Evolutionary conservation across 176 grass and related monocot species (phyloP), one percentile per base, ranked within the genome.

Genomic region (Tillandsia fasciculata): DNA sequence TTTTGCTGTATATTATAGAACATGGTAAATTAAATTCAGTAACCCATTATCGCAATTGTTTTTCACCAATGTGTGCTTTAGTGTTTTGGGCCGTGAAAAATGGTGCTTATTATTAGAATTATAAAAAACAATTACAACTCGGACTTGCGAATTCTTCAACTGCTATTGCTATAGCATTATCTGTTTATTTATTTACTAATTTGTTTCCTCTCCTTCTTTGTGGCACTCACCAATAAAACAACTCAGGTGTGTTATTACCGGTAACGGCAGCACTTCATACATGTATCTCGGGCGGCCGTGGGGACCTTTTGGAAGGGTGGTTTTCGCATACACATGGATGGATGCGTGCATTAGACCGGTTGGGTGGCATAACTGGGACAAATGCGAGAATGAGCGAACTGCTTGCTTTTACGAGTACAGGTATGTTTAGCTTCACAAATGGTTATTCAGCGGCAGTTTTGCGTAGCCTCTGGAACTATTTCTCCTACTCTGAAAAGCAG

Each of bases 361-460:
- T 50, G 95, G 95, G 24, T 99, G 95, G 95, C 87, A 99, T 64
- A 99, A 99, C 22, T 99, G 95, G 95, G 90, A 93, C 78, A 99
- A 84, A 81, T 48, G 27, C 9, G 95, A 99, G 73, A 99, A 99
- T 49, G 95, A 99, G 75, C 67, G 84, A 90, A 93, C 76, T 54
- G 87, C 95, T 76, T 99, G 90, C 73, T 99, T 99, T 33, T 99
- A 88, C 70, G 95, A 99, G 76, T 90, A 90, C 82, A 93, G 87
- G 90, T 99, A 86, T 49, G 47, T 59, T 15, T 52, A 72, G 26
- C 50, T 2, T 51, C 13, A 61, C 51, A 49, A 66, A 15, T 48
- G 8, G 14, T 15, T 42, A 42, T 42, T 42, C 33, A 42, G 29
- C 6, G 29, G 6, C 3, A 3, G 11, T n/a, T 48, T 12, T 2